Evolutionary conservation across 192 early-diverging fungal species (phyloP).

Genomic region (Entomortierella chlamydospora): DNA sequence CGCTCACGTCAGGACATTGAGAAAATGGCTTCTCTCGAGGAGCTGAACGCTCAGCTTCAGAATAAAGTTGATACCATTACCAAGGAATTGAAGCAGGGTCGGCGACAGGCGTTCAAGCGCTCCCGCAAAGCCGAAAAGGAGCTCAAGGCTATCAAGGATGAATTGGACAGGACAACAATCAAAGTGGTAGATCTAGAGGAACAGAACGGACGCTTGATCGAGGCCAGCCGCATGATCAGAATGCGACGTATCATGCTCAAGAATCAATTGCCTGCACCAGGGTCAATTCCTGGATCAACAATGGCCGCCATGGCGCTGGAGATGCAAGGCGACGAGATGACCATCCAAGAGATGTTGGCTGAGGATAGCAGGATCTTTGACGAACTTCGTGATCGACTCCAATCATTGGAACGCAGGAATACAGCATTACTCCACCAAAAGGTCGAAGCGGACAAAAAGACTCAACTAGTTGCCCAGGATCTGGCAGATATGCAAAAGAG

Average conservation of each 20-base stretch:
- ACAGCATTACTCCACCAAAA: constrained; percentile 22
- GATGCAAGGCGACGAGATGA: constrained; percentile 52
- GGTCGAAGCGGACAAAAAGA: constrained; percentile 34
- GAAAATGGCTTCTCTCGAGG: constrained; percentile 35
- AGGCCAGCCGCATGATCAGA: constrained; percentile 39
- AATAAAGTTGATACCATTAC: constrained; percentile 35
- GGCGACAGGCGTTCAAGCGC: constrained; percentile 46
- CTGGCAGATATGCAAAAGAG: constrained; percentile 25
- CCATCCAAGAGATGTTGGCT: constrained; percentile 51
- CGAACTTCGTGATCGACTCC: constrained; percentile 39
- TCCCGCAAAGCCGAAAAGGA: constrained; percentile 35
- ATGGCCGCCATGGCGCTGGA: constrained; percentile 46
- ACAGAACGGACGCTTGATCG: constrained; percentile 46
- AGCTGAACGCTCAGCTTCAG: constrained; percentile 37
- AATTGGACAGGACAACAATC: constrained; percentile 31
- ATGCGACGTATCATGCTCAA: constrained; percentile 44
- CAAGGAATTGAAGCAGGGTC: constrained; percentile 44
- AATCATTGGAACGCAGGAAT: constrained; percentile 47
- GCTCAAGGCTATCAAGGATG: constrained; percentile 37
- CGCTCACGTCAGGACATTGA: constrained; percentile 46
- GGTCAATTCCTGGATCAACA: constrained; percentile 50
- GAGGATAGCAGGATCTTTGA: constrained; percentile 53
- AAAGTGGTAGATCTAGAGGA: constrained; percentile 46
- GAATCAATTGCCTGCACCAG: constrained; percentile 48
- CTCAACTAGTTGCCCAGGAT: constrained; percentile 28